Evolutionary conservation across 2,329 filamentous ascomycete species (phyloP), one percentile per base, ranked within the genome.

Genomic region (Penicillium concentricum): DNA sequence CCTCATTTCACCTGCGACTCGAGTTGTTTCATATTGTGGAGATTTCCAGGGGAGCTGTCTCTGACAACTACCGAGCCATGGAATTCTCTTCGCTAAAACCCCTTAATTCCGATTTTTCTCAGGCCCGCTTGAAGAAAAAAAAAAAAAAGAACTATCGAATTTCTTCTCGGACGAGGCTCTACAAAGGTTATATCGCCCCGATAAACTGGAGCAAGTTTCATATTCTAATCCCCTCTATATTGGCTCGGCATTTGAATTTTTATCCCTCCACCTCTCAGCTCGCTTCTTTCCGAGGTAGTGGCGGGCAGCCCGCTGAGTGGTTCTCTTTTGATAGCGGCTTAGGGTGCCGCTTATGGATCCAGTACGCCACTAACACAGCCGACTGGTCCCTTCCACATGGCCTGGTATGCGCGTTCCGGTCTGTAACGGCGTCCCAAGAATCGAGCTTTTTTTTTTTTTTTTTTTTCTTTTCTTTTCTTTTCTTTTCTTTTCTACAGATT

Each of bases 241-340:
- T 32, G 13, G 4, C 15, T 32, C 30, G 30, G 30, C 30, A 32
- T 32, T 32, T 32, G 30, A 32, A 32, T 32, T 28, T 28, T 28
- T 32, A 30, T 30, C 28, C 28, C 28, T 38, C 43, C 34, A 39
- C 18, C 28, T 39, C 34, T 32, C 43, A 7, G 28, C 41, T 37
- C 51, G 38, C 46, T 56, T 54, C 51, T 54, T 48, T 52, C 51
- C 54, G 48, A 57, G 5, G 43, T 52, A 35, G 63, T 68, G 63
- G 66, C 64, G 62, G 67, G 62, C 64, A 68, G 64, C 54, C 37
- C 52, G 61, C 68, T 69, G 64, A 68, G 64, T 68, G 67, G 64
- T 62, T 66, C 57, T 47, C 57, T 26, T 39, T 66, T 58, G 59
- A 63, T 61, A 61, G 42, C 65, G 62, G 66, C 63, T 61, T 66